Conservation (phyloP, 495 filamentous ascomycete genomes). For the Astrothelium macrocarpum region DNA sequence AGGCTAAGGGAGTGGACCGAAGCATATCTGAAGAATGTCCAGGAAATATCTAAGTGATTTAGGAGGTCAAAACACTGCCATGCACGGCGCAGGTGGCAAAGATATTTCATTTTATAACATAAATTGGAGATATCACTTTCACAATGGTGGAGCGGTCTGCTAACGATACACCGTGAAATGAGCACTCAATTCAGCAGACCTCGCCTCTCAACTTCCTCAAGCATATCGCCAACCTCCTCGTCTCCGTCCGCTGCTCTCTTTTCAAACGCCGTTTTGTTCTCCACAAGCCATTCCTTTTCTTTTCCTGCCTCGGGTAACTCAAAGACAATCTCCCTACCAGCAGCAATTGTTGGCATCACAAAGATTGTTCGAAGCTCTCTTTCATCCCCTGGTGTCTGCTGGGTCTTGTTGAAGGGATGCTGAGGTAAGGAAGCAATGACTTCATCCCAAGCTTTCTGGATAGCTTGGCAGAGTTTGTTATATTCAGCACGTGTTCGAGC, state of each 20-base stretch:
- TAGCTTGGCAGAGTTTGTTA: conserved; percentile 6
- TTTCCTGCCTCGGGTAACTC: conserved; percentile 20
- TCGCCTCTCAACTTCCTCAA: conserved; percentile 19
- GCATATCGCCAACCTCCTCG: conserved; percentile 18
- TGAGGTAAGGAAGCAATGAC: conserved; percentile 8
- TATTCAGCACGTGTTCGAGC: conserved; percentile 16
- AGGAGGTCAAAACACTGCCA: too few relatives aligned
- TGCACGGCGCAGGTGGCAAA: background rate
- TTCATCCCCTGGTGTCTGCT: conserved; percentile 10
- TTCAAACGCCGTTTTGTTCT: conserved; percentile 20
- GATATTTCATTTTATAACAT: too few relatives aligned
- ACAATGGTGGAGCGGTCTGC: too few relatives aligned
- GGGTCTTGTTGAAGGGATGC: conserved; percentile 3
- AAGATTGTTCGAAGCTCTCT: conserved; percentile 20
- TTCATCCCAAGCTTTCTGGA: conserved; percentile 17
- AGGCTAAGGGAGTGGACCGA: background rate
- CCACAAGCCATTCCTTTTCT: conserved; percentile 24
- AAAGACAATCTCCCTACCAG: conserved; percentile 22
- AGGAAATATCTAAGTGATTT: too few relatives aligned
- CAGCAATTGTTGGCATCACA: conserved; percentile 21
- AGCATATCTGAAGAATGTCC: background rate
- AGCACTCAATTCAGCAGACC: conserved; percentile 9
- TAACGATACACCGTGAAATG: too few relatives aligned
- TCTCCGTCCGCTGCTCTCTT: conserved; percentile 20
- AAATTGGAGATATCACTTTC: too few relatives aligned